A percentile compares a stretch with the other conserved stretches of the same genome.
These are phyloP conservation scores for Fusarium brachygibbosum DNA, from an alignment of 2,329 filamentous ascomycete species.

Conservation along the genomic window DNA sequence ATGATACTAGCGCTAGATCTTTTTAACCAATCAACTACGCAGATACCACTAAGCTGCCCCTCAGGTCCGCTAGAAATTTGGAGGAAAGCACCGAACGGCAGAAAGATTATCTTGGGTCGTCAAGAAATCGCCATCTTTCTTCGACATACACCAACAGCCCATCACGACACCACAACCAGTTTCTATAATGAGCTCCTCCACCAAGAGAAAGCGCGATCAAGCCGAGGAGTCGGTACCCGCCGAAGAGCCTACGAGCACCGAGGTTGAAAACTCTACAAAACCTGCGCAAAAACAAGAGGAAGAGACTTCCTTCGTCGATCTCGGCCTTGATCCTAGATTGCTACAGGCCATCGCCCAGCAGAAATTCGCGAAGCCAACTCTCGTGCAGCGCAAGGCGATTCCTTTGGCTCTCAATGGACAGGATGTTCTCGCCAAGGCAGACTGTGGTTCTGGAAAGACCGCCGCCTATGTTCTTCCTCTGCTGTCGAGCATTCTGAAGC, in stretches of 20 bases:
- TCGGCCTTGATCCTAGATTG: constrained; percentile 86
- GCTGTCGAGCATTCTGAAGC: constrained; percentile 84
- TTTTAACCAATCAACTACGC: constrained; percentile 30
- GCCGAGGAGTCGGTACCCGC: constrained; percentile 62
- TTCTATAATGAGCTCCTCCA: constrained; percentile 50
- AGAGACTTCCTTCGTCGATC: constrained; percentile 75
- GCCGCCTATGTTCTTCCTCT: constrained; percentile 94
- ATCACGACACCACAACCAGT: constrained; percentile 55
- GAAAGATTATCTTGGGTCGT: constrained; percentile 34
- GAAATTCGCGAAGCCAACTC: constrained; percentile 87
- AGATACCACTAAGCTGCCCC: constrained; percentile 42
- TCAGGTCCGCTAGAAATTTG: constrained; percentile 47
- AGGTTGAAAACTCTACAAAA: constrained; percentile 48
- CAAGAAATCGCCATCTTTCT: constrained; percentile 43
- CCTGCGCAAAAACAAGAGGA: constrained; percentile 41
- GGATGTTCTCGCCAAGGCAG: constrained; percentile 91
- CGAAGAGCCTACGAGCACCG: constrained; percentile 46
- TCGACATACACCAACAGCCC: constrained; percentile 23
- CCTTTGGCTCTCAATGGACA: constrained; percentile 88
- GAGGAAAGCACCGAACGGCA: constrained; percentile 41
- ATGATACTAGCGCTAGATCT: rapidly evolving
- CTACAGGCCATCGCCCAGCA: constrained; percentile 88
- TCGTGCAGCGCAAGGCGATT: constrained; percentile 88
- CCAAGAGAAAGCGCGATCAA: constrained; percentile 72
- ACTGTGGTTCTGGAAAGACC: constrained; percentile 97